Percentiles rank a stretch among this genome's conserved stretches.
Conservation (phyloP, 768 basidiomycete species). For the Leccinum ochraceum region DNA sequence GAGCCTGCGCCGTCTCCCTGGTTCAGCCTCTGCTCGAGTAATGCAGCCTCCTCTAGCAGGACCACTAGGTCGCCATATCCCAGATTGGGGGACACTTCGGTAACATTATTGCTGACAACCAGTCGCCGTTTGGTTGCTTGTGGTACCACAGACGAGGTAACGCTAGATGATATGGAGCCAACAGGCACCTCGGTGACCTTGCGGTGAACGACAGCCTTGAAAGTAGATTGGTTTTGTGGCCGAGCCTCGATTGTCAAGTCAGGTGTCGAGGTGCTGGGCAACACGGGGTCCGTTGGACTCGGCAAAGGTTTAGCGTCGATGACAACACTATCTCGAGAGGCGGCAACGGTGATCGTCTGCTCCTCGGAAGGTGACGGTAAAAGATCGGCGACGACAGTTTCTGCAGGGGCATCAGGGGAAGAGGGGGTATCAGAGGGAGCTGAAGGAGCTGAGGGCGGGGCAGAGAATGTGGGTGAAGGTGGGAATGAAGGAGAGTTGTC, state of each 20-base stretch:
- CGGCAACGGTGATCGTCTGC: neutral
- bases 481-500: constrained; percentile 11
- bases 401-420: neutral
- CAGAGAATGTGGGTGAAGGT: neutral
- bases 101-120: constrained; percentile 17
- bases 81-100: constrained; percentile 46
- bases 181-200: constrained; percentile 45
- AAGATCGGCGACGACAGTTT: neutral
- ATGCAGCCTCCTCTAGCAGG: constrained; percentile 57
- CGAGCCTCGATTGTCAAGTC: constrained; percentile 1
- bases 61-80: constrained; percentile 53
- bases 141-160: constrained; percentile 28
- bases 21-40: constrained; percentile 55
- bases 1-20: constrained; percentile 38
- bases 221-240: constrained; percentile 32
- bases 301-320: constrained; percentile 4
- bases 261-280: constrained; percentile 13
- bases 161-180: constrained; percentile 17
- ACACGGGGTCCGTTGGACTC: constrained; percentile 4
- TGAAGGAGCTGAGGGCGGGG: neutral
- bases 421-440: neutral
- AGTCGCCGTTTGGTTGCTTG: constrained; percentile 32
- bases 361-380: neutral
- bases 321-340: constrained; percentile 1
- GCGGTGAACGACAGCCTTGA: constrained; percentile 59